phyloP scores from a whole-genome alignment of 2,329 filamentous ascomycete genomes.

The Colletotrichum lindemuthianum region DNA sequence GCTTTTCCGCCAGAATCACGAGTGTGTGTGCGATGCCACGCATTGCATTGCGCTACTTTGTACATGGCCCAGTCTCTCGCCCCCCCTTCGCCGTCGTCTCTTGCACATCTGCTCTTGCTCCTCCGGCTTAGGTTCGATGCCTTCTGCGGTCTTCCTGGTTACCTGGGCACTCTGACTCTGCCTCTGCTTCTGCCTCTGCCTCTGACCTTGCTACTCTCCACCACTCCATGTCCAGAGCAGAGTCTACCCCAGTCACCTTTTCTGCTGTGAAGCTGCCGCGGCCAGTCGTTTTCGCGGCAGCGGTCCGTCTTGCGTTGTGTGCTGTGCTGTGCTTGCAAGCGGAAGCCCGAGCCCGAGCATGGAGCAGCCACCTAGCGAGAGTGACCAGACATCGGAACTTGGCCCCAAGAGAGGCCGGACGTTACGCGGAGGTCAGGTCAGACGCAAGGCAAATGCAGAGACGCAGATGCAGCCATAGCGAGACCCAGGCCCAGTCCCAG shows the following conservation, averaged over 20 bases:
- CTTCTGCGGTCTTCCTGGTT: neutral
- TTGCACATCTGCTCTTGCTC: neutral
- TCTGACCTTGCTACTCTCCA: too few species aligned
- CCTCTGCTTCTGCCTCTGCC: too few species aligned
- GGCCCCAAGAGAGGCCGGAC: constrained; percentile 18
- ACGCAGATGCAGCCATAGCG: constrained; percentile 26
- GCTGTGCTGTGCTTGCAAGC: neutral
- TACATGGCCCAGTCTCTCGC: constrained; percentile 16
- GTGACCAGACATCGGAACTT: constrained; percentile 6
- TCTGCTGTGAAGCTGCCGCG: constrained; percentile 13
- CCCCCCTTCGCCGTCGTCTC: neutral
- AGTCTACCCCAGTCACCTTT: constrained; percentile 6
- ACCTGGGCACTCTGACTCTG: neutral
- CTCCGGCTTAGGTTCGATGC: neutral
- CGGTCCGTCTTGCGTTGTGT: constrained; percentile 1
- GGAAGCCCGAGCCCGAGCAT: constrained; percentile 20
- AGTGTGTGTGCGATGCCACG: constrained; percentile 11
- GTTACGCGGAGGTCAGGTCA: constrained; percentile 19
- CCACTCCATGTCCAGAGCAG: constrained; percentile 1
- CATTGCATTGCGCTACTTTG: too few species aligned
- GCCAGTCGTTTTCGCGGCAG: constrained; percentile 23
- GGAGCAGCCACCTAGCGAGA: constrained; percentile 18
- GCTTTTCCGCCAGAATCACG: neutral
- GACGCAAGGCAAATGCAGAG: too few species aligned
- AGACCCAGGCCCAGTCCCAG: neutral